Evolutionary conservation across 2,329 filamentous ascomycete genomes (phyloP).

Genomic region (Emmonsiellopsis sp.): DNA sequence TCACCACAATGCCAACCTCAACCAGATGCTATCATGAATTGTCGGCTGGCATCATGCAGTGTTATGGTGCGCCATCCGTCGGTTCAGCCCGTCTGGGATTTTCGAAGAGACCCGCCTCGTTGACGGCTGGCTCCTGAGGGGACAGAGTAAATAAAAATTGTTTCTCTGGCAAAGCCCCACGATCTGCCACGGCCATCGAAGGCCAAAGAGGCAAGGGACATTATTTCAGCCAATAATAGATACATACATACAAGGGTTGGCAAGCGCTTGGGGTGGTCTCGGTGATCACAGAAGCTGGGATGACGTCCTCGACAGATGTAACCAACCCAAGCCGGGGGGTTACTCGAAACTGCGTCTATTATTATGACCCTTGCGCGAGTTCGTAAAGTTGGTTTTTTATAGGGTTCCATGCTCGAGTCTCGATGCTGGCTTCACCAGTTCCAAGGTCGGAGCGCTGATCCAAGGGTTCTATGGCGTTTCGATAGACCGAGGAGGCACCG

Average conservation of each 20-base stretch:
- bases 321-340: neutral
- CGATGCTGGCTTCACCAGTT: neutral
- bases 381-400: neutral
- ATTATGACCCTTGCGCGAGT: neutral
- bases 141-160: neutral
- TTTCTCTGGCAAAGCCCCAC: neutral
- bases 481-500: neutral
- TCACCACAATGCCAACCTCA: neutral
- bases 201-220: neutral
- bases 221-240: neutral
- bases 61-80: neutral
- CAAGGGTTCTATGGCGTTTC: conserved; percentile 1
- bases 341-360: neutral
- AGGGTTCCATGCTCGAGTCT: neutral
- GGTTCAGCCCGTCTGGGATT: neutral
- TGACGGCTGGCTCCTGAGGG: no score
- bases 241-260: neutral
- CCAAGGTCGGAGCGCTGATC: neutral
- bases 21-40: neutral
- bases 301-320: conserved; percentile 1
- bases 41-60: neutral
- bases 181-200: neutral
- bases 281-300: neutral
- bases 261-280: neutral
- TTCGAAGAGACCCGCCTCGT: neutral